A percentile compares a stretch with the other conserved stretches of the same genome.
Conservation (phyloP, 371 early-diverging fungal species). For the Catenaria anguillulae region DNA sequence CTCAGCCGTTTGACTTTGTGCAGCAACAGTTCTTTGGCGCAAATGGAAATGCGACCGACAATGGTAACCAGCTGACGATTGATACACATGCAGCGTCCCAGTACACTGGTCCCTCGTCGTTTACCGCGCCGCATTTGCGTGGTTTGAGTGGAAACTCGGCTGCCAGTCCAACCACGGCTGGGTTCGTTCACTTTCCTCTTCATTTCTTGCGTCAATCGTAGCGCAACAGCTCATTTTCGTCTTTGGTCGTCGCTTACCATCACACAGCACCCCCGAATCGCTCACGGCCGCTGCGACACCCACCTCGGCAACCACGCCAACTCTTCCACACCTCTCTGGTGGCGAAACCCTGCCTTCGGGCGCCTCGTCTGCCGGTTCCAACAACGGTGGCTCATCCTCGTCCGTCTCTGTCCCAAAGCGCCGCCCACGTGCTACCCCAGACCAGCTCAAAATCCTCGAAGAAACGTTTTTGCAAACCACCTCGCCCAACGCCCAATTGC, state of each 20-base stretch:
- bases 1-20: neutral
- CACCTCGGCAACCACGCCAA: neutral
- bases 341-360: neutral
- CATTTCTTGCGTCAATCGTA: too few relatives aligned
- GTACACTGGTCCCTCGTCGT: neutral
- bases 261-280: neutral
- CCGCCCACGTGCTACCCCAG: slow-evolving; percentile 32
- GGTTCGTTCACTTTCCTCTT: too few relatives aligned
- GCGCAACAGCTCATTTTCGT: neutral
- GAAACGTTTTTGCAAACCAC: slow-evolving; percentile 26
- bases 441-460: slow-evolving; percentile 35
- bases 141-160: too few relatives aligned
- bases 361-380: too few relatives aligned
- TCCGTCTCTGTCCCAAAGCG: slow-evolving; percentile 29
- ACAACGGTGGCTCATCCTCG: too few relatives aligned
- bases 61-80: too few relatives aligned
- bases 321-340: neutral
- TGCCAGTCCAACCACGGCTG: neutral
- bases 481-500: slow-evolving; percentile 31
- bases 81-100: neutral
- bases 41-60: too few relatives aligned
- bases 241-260: neutral
- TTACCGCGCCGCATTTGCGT: too few relatives aligned
- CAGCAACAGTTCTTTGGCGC: too few relatives aligned
- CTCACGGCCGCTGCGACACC: neutral